Evolutionary conservation across 2,329 filamentous ascomycete species (phyloP), one percentile per base, ranked within the genome.

Genomic region (Leptographium wingfieldii): DNA sequence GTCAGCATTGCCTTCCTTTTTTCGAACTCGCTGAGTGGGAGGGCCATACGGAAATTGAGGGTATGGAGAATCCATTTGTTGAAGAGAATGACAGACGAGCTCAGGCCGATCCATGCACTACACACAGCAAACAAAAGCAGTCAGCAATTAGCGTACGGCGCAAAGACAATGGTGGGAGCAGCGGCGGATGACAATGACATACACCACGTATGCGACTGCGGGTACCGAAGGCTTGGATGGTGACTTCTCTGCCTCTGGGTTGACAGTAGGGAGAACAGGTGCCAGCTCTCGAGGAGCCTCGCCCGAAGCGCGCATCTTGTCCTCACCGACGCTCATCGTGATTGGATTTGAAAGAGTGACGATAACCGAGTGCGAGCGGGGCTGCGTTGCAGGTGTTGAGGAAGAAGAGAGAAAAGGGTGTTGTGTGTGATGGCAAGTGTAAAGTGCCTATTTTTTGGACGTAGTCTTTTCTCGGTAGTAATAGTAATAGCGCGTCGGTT

Each of bases 61-160:
- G 87, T 92, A 69, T 92, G 86, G 64, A 97, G 82, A 69, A 99
- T 90, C 84, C 90, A 96, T 83, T 99, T 99, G 85, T 99, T 97
- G 86, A 96, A 97, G 63, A 99, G 80, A 72, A 99, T 99, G 71
- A 97, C 91, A 68, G 87, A 90, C 52, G 91, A 96, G 70, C 90
- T 95, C 73, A 96, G 80, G 62, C 85, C 78, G 71, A 99, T 97
- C 94, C 94, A 99, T 67, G 85, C 80, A 68, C 92, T 96, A 73
- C 51, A 66, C 51, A 65, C 29, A 56, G 19, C 40, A 19, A 19
- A 14, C 19, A 31, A 25, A 25, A 33, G 64, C 35, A 57, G 48
- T 48, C 3, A 35, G 46, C 22, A 19, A 10, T 27, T 10, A 31
- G 43, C 22, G 27, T 43, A 35, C 38, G 33, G 16, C 14, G 10